Conservation (phyloP, 192 early-diverging fungal genomes). For the Gaertneriomyces semiglobifer region DNA sequence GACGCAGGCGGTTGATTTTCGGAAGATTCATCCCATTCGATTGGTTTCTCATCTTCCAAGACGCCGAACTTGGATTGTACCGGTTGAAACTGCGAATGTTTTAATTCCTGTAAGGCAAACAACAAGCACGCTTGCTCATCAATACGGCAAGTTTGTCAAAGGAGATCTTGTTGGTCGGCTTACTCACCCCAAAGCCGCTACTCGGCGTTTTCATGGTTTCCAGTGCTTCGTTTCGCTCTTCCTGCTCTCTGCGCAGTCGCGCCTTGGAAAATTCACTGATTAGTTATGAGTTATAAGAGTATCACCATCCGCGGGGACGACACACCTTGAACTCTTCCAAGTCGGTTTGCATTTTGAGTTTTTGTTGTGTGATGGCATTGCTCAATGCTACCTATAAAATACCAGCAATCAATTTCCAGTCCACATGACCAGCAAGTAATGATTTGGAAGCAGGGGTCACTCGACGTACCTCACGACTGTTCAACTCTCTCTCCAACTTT, state of each 20-base stretch:
- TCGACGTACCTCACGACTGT: conserved; percentile 2
- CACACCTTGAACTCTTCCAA: conserved; percentile 2
- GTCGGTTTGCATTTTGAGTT: conserved; percentile 1
- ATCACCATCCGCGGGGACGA: not conserved
- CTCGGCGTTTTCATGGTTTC: no score
- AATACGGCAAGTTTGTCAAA: not conserved
- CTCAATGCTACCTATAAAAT: conserved; percentile 20
- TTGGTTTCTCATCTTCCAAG: conserved; percentile 29
- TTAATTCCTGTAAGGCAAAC: not conserved
- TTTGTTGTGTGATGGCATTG: conserved; percentile 28
- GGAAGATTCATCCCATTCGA: no score
- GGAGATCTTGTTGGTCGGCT: no score
- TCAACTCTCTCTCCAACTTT: conserved; percentile 34
- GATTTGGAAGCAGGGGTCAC: not conserved
- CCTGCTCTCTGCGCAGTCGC: no score
- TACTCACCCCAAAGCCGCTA: no score
- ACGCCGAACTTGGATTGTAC: conserved; percentile 17
- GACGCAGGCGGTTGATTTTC: no score
- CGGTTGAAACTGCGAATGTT: conserved; percentile 3
- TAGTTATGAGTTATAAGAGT: no score
- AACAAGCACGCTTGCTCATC: no score
- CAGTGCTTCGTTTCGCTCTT: no score
- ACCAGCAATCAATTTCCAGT: no score
- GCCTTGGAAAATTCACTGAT: no score
- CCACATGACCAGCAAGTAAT: not conserved